These are phyloP conservation scores for Pyrus betulifolia DNA, from an alignment of 306 rosid genomes.

Conservation along the genomic window DNA sequence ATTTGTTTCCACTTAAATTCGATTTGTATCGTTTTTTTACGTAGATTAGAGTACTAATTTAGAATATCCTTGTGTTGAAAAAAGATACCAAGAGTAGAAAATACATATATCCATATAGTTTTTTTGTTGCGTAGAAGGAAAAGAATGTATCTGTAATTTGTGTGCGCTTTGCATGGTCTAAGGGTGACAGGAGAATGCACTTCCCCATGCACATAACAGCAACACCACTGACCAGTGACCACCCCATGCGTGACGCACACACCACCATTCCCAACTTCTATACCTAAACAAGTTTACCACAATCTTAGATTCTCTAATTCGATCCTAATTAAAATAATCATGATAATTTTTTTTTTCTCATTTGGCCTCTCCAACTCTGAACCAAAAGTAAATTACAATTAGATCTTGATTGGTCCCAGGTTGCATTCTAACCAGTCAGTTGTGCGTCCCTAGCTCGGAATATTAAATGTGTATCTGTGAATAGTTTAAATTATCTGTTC, in stretches of 20 bases:
- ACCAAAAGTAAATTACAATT: background rate
- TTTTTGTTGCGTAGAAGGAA: background rate
- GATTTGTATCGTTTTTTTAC: no score
- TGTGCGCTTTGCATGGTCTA: background rate
- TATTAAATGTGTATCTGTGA: no score
- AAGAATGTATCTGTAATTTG: background rate
- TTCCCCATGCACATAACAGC: background rate
- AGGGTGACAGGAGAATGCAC: background rate
- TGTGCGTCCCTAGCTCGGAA: no score
- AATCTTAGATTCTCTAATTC: no score
- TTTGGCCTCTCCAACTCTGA: background rate
- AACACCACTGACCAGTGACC: background rate
- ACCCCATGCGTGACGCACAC: slow-evolving; percentile 7
- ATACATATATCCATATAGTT: no score
- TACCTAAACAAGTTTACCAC: no score
- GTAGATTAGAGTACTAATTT: no score
- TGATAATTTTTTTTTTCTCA: background rate
- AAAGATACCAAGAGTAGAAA: no score
- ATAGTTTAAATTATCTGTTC: no score
- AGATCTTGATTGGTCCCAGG: background rate
- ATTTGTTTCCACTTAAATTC: no score
- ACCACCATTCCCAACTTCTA: background rate
- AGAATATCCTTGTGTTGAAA: no score
- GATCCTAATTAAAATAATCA: background rate
- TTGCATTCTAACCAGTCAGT: background rate